These are phyloP conservation scores for Glonium stellatum DNA, from an alignment of 495 filamentous ascomycete species.

Conservation along the genomic window DNA sequence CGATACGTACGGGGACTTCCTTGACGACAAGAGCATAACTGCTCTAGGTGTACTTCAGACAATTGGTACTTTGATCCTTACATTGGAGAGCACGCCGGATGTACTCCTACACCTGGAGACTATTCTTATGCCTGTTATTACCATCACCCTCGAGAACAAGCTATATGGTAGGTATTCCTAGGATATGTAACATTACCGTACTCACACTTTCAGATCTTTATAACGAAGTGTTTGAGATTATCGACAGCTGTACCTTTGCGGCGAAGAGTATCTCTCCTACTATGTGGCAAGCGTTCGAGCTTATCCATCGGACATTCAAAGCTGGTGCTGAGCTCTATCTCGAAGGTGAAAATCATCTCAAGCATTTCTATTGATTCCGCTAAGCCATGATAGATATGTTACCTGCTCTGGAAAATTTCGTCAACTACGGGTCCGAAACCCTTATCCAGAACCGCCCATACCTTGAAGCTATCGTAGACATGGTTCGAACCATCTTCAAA, in stretches of 20 bases:
- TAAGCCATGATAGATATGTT: constrained; percentile 66
- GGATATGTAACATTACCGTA: neutral
- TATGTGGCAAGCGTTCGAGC: constrained; percentile 97
- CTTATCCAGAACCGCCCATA: constrained; percentile 79
- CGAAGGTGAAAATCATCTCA: constrained; percentile 43
- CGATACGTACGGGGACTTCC: constrained; percentile 80
- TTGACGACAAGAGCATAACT: constrained; percentile 98
- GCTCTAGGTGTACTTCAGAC: constrained; percentile 94
- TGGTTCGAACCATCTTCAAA: constrained; percentile 66
- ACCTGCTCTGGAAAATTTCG: constrained; percentile 92
- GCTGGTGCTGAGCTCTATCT: constrained; percentile 92
- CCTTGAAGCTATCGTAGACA: constrained; percentile 76
- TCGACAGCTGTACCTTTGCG: constrained; percentile 98
- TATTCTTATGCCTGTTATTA: constrained; percentile 93
- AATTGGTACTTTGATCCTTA: constrained; percentile 94
- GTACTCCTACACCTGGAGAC: constrained; percentile 90
- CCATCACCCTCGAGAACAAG: constrained; percentile 93
- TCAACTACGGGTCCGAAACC: constrained; percentile 77
- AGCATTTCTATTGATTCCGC: neutral
- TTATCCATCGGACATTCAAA: constrained; percentile 96
- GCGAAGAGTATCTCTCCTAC: constrained; percentile 89
- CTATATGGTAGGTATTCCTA: constrained; percentile 58
- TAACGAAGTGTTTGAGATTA: constrained; percentile 97
- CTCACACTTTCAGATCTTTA: constrained; percentile 61
- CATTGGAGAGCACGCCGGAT: constrained; percentile 91